Conservation (phyloP, 768 basidiomycete species). For the Mycena maculata region DNA sequence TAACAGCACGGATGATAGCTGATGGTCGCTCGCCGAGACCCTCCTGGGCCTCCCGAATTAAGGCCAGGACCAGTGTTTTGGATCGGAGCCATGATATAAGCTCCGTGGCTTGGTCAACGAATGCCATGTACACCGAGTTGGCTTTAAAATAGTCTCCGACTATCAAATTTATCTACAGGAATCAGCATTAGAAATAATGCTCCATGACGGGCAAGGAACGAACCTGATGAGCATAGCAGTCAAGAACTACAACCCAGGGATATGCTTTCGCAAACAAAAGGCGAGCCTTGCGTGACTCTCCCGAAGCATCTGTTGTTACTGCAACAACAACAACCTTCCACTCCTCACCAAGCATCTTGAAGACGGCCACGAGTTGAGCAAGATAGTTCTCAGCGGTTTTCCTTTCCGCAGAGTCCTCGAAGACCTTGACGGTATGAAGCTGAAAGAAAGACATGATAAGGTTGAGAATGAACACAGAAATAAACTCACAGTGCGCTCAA, state of each 20-base stretch:
- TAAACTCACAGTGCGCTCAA: slow-evolving; percentile 12
- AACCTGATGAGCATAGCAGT: slow-evolving; percentile 45
- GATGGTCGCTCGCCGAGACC: slow-evolving; percentile 13
- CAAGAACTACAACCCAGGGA: slow-evolving; percentile 42
- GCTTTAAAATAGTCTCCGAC: slow-evolving; percentile 53
- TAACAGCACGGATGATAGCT: slow-evolving; percentile 47
- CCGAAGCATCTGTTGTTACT: slow-evolving; percentile 49
- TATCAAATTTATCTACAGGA: slow-evolving; percentile 46
- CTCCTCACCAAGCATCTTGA: slow-evolving; percentile 36
- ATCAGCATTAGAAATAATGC: not conserved
- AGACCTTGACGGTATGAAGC: slow-evolving; percentile 45
- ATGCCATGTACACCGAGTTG: slow-evolving; percentile 5
- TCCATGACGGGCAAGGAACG: not conserved
- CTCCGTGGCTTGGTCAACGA: slow-evolving; percentile 43
- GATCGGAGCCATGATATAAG: slow-evolving; percentile 54
- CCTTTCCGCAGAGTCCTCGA: slow-evolving; percentile 45
- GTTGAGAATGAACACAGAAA: not conserved
- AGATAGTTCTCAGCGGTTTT: slow-evolving; percentile 48
- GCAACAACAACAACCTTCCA: slow-evolving; percentile 46
- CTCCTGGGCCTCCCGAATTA: slow-evolving; percentile 42
- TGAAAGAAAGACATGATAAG: slow-evolving; percentile 19
- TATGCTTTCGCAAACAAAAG: slow-evolving; percentile 27
- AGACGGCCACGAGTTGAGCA: slow-evolving; percentile 33
- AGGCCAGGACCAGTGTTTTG: slow-evolving; percentile 47
- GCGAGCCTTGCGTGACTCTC: slow-evolving; percentile 46